These are phyloP conservation scores for Exserohilum turcica DNA, from an alignment of 2,329 filamentous ascomycete species.

Conservation along the genomic window DNA sequence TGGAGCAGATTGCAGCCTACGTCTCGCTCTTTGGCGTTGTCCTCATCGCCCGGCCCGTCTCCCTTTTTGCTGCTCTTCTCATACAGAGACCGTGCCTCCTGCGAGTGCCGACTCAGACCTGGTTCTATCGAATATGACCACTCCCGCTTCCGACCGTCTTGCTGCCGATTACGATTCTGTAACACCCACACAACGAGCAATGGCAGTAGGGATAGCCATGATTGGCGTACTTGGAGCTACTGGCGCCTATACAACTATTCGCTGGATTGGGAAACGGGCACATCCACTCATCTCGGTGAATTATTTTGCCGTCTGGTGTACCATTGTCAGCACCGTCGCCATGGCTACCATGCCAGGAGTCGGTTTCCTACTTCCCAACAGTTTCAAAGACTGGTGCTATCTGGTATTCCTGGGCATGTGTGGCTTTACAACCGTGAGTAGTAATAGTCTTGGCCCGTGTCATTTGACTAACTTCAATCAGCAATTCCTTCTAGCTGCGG, in stretches of 20 bases:
- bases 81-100: slow-evolving; percentile 31
- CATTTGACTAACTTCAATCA: slow-evolving; percentile 19
- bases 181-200: slow-evolving; percentile 68
- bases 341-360: slow-evolving; percentile 63
- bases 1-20: slow-evolving; percentile 76
- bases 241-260: slow-evolving; percentile 71
- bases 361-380: slow-evolving; percentile 61
- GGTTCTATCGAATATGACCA: slow-evolving; percentile 35
- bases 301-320: slow-evolving; percentile 76
- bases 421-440: slow-evolving; percentile 72
- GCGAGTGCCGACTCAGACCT: slow-evolving; percentile 42
- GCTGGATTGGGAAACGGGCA: slow-evolving; percentile 76
- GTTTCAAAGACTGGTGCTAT: slow-evolving; percentile 66
- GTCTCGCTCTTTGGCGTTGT: slow-evolving; percentile 80
- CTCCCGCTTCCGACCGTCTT: slow-evolving; percentile 22
- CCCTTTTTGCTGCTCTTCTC: slow-evolving; percentile 55
- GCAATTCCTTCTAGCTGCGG: slow-evolving; percentile 83
- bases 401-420: slow-evolving; percentile 71
- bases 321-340: slow-evolving; percentile 66
- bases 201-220: slow-evolving; percentile 73
- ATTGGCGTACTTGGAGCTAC: slow-evolving; percentile 74
- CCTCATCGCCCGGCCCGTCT: slow-evolving; percentile 75
- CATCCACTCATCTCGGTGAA: slow-evolving; percentile 82
- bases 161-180: slow-evolving; percentile 50
- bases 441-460: background rate